Base-by-base conservation (phyloP, 106 monocot genomes). In the Chionographis japonica region DNA sequence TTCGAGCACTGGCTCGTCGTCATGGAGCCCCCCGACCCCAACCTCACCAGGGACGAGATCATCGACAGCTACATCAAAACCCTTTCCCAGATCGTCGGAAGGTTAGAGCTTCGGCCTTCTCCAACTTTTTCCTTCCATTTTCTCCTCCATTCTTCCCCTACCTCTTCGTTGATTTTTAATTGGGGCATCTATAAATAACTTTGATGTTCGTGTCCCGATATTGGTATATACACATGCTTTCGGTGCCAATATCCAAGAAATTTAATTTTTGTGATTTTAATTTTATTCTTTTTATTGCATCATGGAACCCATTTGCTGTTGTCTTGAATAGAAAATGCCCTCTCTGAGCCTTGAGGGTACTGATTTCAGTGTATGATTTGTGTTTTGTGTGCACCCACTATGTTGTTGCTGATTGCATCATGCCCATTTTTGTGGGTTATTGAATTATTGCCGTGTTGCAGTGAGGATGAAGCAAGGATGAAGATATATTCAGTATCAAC, bases 1-100 rank as follows among this genome's bases (percentile, higher is more conserved):
- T 95, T 95, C 73, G 94, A 95, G 81, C 94, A 95, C 77, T 95
- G 94, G 94, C 85, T 95, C 38, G 83, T 90, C 38, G 91, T 95
- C 43, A 20, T 95, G 65, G 94, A 95, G 41, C 85, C 83, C 15
- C 91, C 94, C n/a, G 85, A 91, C 11, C 80, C 80, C 49, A 74
- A 64, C 18, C 11, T 63, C 17, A 85, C 94, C 12, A 75, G 94
- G 16, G 94, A 95, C 27, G 85, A 91, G 37, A 90, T 95, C 63
- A 91, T 95, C 43, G 82, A 91, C 62, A 67, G 49, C 63, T 95
- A 91, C 68, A 95, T 95, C 75, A 88, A 88, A 62, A 91, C 88
- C 54, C 83, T 95, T 20, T 88, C 94, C 11, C 68, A 79, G 71
- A 73, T 95, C 61, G 62, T 91, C 18, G 94, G 90, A 15, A 95